Evolutionary conservation across 2,329 filamentous ascomycete genomes (phyloP).

Genomic region (Colletotrichum tofieldiae): DNA sequence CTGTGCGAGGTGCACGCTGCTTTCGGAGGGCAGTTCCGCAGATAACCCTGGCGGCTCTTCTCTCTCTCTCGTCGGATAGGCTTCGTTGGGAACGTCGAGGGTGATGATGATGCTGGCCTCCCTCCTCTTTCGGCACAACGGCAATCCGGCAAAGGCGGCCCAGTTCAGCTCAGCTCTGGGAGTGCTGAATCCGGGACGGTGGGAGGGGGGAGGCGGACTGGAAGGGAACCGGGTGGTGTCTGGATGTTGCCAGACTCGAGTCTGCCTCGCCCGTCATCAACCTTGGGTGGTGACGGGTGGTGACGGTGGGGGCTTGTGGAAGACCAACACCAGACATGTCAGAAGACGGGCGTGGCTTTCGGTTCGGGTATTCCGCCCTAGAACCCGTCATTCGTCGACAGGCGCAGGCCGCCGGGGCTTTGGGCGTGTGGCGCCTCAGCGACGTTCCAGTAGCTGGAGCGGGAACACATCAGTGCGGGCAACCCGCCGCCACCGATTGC

Average conservation of each 20-base stretch:
- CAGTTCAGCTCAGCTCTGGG: background rate
- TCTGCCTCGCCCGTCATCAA: background rate
- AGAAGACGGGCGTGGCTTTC: slow-evolving; percentile 2
- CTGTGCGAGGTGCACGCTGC: slow-evolving; percentile 3
- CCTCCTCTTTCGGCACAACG: background rate
- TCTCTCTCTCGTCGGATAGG: background rate
- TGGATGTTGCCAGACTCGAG: background rate
- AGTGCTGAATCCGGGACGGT: too few species aligned
- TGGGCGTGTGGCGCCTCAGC: slow-evolving; percentile 19
- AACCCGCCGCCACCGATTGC: slow-evolving; percentile 2
- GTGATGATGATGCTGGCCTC: background rate
- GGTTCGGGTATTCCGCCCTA: background rate
- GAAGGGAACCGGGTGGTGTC: background rate
- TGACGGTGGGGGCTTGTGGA: background rate
- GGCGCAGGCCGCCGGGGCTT: slow-evolving; percentile 4
- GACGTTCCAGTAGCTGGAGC: slow-evolving; percentile 24
- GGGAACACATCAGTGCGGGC: slow-evolving; percentile 17
- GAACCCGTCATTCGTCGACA: slow-evolving; percentile 8
- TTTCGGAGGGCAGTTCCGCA: background rate
- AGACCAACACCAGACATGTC: background rate
- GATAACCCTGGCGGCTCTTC: background rate
- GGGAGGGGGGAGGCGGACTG: background rate
- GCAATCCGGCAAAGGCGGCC: background rate
- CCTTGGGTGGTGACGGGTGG: background rate
- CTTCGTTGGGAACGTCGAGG: background rate